Evolutionary conservation across 768 basidiomycete genomes (phyloP).

Genomic region (Mycena rosella): DNA sequence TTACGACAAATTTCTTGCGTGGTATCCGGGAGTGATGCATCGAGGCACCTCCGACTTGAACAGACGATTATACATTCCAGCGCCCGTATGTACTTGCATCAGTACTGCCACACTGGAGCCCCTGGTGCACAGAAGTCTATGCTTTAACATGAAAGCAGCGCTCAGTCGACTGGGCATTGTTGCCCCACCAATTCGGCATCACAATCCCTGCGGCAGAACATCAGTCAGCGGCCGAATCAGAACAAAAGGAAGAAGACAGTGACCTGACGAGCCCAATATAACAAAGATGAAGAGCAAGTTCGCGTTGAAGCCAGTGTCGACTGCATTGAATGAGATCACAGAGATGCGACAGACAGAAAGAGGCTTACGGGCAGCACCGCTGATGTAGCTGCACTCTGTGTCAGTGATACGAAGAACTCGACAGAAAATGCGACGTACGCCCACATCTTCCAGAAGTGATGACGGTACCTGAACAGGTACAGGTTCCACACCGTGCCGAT

Average conservation of each 20-base stretch:
- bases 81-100: too few relatives aligned
- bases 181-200: slow-evolving; percentile 7
- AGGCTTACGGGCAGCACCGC: background rate
- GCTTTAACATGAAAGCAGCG: background rate
- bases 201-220: background rate
- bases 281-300: slow-evolving; percentile 9
- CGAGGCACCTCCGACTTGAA: too few relatives aligned
- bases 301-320: slow-evolving; percentile 7
- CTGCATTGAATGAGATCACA: background rate
- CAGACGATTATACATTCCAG: too few relatives aligned
- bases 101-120: too few relatives aligned
- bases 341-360: too few relatives aligned
- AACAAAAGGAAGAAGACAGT: background rate
- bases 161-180: background rate
- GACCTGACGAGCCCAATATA: background rate
- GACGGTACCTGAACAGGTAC: background rate
- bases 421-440: background rate
- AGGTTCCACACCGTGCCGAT: slow-evolving; percentile 1
- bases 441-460: slow-evolving; percentile 8
- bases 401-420: too few relatives aligned
- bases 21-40: too few relatives aligned
- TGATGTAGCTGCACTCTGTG: background rate
- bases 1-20: too few relatives aligned
- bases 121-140: too few relatives aligned
- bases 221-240: background rate